Percentiles rank a stretch among this genome's conserved stretches.
Evolutionary conservation across 2,329 filamentous ascomycete species (phyloP).

Genomic region (Spiromastix sp.): DNA sequence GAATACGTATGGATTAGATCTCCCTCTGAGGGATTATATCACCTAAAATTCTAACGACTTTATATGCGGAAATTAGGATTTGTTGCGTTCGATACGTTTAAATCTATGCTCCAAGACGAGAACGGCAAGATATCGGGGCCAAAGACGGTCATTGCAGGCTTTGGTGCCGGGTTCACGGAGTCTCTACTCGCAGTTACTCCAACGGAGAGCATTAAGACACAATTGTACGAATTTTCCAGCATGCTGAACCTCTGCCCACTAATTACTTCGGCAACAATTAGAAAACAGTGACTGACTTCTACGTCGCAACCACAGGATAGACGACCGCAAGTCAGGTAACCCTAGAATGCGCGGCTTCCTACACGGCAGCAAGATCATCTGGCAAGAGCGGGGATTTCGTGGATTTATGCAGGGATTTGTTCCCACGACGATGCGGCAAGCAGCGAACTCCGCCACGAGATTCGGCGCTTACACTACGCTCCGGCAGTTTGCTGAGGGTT

Average conservation of each 20-base stretch:
- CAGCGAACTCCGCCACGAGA: conserved; percentile 83
- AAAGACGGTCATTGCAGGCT: conserved; percentile 82
- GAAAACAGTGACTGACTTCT: neutral
- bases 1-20: conserved; percentile 61
- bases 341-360: conserved; percentile 88
- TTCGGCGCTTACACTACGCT: conserved; percentile 87
- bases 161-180: conserved; percentile 90
- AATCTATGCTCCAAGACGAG: conserved; percentile 66
- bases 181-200: conserved; percentile 88
- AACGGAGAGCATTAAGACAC: conserved; percentile 97
- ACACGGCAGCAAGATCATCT: conserved; percentile 79
- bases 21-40: neutral
- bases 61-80: conserved; percentile 53
- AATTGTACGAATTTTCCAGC: conserved; percentile 47
- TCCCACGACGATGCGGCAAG: conserved; percentile 87
- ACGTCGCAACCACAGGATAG: conserved; percentile 56
- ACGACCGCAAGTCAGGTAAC: conserved; percentile 78
- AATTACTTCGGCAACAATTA: neutral
- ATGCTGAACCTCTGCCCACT: conserved; percentile 1
- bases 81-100: conserved; percentile 94
- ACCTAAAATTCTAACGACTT: neutral
- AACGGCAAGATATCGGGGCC: conserved; percentile 85
- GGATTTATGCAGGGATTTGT: conserved; percentile 97
- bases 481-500: conserved; percentile 83
- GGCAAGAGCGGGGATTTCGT: conserved; percentile 72